Conservation (phyloP, 2,329 filamentous ascomycete species). For the Emergomyces africanus region DNA sequence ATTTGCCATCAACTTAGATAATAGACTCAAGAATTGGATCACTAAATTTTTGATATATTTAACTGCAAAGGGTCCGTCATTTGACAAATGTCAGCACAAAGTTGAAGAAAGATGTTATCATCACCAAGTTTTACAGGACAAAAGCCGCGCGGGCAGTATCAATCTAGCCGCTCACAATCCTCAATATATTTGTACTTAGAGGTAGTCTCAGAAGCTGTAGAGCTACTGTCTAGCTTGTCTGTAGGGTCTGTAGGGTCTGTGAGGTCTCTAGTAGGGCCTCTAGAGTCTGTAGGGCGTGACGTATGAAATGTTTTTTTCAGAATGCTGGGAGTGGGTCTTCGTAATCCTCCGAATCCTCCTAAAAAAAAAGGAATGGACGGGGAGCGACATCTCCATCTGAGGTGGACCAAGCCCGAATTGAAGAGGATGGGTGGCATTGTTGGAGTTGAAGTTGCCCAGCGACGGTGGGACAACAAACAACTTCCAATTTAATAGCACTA, state of each 20-base stretch:
- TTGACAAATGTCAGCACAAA: slow-evolving; percentile 4
- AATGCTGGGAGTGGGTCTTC: background rate
- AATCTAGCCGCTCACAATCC: slow-evolving; percentile 8
- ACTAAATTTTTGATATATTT: slow-evolving; percentile 9
- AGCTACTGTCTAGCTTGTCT: slow-evolving; percentile 4
- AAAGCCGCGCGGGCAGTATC: slow-evolving; percentile 8
- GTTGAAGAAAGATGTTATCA: slow-evolving; percentile 10
- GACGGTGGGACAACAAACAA: no score
- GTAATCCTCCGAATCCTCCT: slow-evolving; percentile 2
- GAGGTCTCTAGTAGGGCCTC: no score
- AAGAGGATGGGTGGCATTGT: no score
- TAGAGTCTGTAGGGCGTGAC: no score
- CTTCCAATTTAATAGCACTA: no score
- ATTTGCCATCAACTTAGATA: slow-evolving; percentile 7
- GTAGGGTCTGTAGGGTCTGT: no score
- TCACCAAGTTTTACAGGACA: slow-evolving; percentile 8
- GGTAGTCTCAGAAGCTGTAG: slow-evolving; percentile 3
- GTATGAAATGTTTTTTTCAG: slow-evolving; percentile 6
- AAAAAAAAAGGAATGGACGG: no score
- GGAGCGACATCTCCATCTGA: no score
- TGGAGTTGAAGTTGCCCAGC: no score
- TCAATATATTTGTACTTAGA: slow-evolving; percentile 9
- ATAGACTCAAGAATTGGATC: slow-evolving; percentile 8
- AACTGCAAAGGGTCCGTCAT: slow-evolving; percentile 8
- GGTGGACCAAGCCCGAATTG: no score